A percentile compares a stretch with the other conserved stretches of the same genome.
Evolutionary conservation across 75 land plant genomes (phyloP).

Genomic region (Gnetum montanum): DNA sequence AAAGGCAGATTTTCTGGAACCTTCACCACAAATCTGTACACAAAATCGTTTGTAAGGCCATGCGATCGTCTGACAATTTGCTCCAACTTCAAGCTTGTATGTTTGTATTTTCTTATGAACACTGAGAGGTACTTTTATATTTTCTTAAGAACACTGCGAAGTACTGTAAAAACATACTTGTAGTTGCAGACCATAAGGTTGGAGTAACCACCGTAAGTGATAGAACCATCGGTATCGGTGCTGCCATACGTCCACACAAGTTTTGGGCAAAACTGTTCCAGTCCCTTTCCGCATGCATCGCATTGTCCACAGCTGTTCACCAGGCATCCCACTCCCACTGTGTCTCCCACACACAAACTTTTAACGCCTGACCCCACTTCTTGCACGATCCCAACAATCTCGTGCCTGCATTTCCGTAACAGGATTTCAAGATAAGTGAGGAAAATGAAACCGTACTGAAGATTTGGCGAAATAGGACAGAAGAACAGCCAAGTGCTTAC

Average conservation of each 20-base stretch:
- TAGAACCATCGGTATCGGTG: slow-evolving; percentile 46
- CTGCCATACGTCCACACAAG: slow-evolving; percentile 39
- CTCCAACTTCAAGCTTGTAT: too few species aligned
- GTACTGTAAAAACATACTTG: slow-evolving; percentile 15
- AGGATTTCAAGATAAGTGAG: background rate
- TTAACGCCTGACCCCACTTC: slow-evolving; percentile 52
- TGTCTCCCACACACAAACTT: slow-evolving; percentile 49
- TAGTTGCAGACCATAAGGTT: slow-evolving; percentile 38
- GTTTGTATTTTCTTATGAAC: too few species aligned
- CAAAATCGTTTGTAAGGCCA: background rate
- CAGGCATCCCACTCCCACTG: slow-evolving; percentile 65
- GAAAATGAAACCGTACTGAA: background rate
- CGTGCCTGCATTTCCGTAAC: slow-evolving; percentile 36
- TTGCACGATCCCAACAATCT: slow-evolving; percentile 48
- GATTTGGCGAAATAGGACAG: background rate
- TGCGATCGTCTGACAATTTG: too few species aligned
- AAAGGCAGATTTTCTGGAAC: slow-evolving; percentile 21
- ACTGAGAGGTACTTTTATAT: too few species aligned
- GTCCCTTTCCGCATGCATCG: slow-evolving; percentile 28
- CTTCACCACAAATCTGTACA: slow-evolving; percentile 8
- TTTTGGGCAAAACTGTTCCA: slow-evolving; percentile 54
- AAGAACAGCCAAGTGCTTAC: background rate
- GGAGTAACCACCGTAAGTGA: slow-evolving; percentile 73
- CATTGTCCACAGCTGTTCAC: slow-evolving; percentile 44
- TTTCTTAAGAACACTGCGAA: too few species aligned